phyloP scores from a whole-genome alignment of 2,329 filamentous ascomycete species.

The Aspergillus sp. region DNA sequence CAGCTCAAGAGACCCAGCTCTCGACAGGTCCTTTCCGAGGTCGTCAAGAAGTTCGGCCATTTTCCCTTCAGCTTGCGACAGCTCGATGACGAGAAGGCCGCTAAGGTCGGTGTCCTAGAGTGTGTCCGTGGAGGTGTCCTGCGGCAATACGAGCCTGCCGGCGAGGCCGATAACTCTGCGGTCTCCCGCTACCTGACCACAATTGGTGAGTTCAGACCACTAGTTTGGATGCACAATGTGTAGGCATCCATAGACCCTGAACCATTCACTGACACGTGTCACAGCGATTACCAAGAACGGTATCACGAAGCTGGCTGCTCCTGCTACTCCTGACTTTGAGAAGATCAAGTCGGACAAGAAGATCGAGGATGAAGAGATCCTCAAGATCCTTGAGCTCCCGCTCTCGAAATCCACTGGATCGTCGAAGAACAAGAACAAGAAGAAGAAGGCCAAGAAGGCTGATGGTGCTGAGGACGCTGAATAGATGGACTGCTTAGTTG shows the following conservation, averaged over 20 bases:
- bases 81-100: conserved; percentile 92
- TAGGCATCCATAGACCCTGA: neutral
- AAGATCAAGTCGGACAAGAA: conserved; percentile 96
- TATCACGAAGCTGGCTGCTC: conserved; percentile 77
- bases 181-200: conserved; percentile 89
- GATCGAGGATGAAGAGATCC: conserved; percentile 91
- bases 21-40: conserved; percentile 86
- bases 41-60: conserved; percentile 93
- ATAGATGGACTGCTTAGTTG: conserved; percentile 30
- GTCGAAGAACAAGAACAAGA: conserved; percentile 90
- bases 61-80: conserved; percentile 98
- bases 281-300: conserved; percentile 97
- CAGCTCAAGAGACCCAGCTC: conserved; percentile 92
- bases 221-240: neutral
- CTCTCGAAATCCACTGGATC: conserved; percentile 61
- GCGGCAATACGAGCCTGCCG: conserved; percentile 93
- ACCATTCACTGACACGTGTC: conserved; percentile 10
- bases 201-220: conserved; percentile 66
- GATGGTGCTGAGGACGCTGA: conserved; percentile 44
- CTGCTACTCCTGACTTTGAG: conserved; percentile 71
- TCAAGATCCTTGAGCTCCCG: conserved; percentile 90
- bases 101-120: conserved; percentile 93
- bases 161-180: conserved; percentile 83
- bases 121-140: conserved; percentile 91
- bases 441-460: conserved; percentile 65